Evolutionary conservation across 1,284 basidiomycete species (phyloP).

Genomic region (Tremellales sp.): DNA sequence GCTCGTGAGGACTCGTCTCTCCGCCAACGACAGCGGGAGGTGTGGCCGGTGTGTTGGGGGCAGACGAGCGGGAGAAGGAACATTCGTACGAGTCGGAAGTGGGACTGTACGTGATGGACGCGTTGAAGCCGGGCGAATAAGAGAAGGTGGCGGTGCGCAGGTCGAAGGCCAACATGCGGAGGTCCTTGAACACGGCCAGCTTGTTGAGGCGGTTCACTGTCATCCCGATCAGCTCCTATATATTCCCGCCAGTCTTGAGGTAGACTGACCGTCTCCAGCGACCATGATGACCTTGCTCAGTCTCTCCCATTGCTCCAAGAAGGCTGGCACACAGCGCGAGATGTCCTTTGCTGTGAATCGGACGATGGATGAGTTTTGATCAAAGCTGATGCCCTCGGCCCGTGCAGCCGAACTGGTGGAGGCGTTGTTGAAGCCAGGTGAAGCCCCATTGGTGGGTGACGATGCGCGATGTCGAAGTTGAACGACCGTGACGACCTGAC

Average conservation of each 20-base stretch:
- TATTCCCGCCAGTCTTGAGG: not conserved
- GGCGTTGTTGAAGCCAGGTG: slow-evolving; percentile 44
- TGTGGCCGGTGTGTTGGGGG: not conserved
- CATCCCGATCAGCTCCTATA: not conserved
- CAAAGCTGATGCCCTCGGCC: slow-evolving; percentile 65
- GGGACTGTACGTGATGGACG: slow-evolving; percentile 43
- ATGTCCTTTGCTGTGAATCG: slow-evolving; percentile 80
- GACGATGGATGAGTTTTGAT: slow-evolving; percentile 75
- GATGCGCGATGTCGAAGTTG: slow-evolving; percentile 82
- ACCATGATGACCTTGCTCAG: slow-evolving; percentile 89
- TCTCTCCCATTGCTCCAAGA: slow-evolving; percentile 83
- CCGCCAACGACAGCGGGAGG: not conserved
- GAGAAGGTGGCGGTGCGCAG: slow-evolving; percentile 82
- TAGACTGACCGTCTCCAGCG: slow-evolving; percentile 67
- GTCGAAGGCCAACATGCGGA: slow-evolving; percentile 77
- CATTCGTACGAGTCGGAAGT: slow-evolving; percentile 41
- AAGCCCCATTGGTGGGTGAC: slow-evolving; percentile 53
- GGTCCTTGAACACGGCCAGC: slow-evolving; percentile 63
- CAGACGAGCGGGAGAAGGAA: slow-evolving; percentile 22
- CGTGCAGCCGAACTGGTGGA: slow-evolving; percentile 8
- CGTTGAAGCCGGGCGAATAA: slow-evolving; percentile 52
- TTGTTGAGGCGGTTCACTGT: slow-evolving; percentile 76
- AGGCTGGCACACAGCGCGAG: slow-evolving; percentile 78
- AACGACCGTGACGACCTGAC: slow-evolving; percentile 73
- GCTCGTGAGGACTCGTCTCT: slow-evolving; percentile 31